Base-by-base conservation (phyloP, 2,329 filamentous ascomycete genomes). In the Harringtonia aguacate region DNA sequence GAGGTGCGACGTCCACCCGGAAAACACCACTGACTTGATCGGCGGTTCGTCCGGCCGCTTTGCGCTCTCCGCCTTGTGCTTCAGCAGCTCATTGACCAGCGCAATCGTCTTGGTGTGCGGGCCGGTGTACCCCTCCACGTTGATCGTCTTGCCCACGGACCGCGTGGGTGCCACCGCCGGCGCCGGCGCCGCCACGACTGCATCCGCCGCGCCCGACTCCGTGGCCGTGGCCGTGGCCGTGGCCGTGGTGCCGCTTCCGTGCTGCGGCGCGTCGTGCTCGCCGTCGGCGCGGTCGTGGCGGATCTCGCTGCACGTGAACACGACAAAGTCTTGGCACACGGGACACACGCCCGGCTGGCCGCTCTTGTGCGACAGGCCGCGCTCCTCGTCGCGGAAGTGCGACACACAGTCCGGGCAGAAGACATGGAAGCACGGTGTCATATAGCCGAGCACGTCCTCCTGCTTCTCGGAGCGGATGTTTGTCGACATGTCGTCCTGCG, bases 1-100 rank as follows among this genome's bases (percentile, higher is more conserved):
- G 15, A 98, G 77, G 58, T 97, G 89, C 0, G 84, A 82, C 0
- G 92, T 97, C 89, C 92, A 97, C n/a, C 81, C 82, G 0, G 88
- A 95, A 63, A 97, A 97, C 8, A 98, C 80, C 14, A 98, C 88
- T 22, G 86, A 92, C 61, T 95, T 97, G 63, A 86, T 84, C 0
- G 89, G 89, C 1, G 78, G 75, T 56, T 89, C 77, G 12, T 75
- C 65, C 0, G 79, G 76, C 10, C 76, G 68, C 0, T 65, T 66
- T 31, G 73, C 70, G 47, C 79, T 86, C 57, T 81, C 76, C 1
- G 69, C 68, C 46, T 79, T 77, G 41, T 79, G 77, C 41, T 71
- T 68, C 2, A 84, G 61, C 8, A 98, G 73, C 49, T 86, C 80
- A n/a, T 81, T 68, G 0, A 98, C 58, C 3, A 98, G 69, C 2